Evolutionary conservation across 495 filamentous ascomycete genomes (phyloP).

Genomic region (Neurospora discreta): DNA sequence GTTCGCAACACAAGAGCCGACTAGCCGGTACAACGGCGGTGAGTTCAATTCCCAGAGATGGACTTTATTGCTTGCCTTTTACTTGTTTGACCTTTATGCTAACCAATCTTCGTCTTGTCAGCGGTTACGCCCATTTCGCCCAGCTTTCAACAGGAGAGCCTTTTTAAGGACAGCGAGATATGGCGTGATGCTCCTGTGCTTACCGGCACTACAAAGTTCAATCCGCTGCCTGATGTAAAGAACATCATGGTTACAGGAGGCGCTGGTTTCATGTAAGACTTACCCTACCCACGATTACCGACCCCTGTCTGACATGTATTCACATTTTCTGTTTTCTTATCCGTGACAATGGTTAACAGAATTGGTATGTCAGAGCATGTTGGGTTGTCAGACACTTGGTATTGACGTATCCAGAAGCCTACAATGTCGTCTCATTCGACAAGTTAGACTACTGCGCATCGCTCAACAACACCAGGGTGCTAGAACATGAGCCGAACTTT

Average conservation of each 20-base stretch:
- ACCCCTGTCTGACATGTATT: not conserved
- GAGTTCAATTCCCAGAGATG: not conserved
- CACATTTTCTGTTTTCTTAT: not conserved
- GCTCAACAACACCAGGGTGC: slow-evolving; percentile 53
- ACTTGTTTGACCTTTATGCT: not conserved
- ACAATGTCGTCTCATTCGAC: slow-evolving; percentile 67
- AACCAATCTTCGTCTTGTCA: not conserved
- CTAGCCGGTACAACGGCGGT: not conserved
- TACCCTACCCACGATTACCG: slow-evolving; percentile 2
- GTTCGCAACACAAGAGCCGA: not conserved
- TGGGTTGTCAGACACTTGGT: slow-evolving; percentile 64
- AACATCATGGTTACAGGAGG: slow-evolving; percentile 67
- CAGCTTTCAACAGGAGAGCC: slow-evolving; percentile 17
- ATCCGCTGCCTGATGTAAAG: slow-evolving; percentile 48
- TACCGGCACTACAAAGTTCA: slow-evolving; percentile 52
- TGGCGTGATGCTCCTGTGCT: slow-evolving; percentile 59
- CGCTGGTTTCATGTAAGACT: slow-evolving; percentile 57
- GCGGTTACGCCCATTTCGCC: not conserved
- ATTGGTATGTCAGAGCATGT: slow-evolving; percentile 35
- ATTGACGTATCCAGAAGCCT: slow-evolving; percentile 52
- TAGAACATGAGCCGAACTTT: slow-evolving; percentile 55
- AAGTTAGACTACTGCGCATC: slow-evolving; percentile 66
- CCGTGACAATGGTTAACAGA: not conserved
- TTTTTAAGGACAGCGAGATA: slow-evolving; percentile 39
- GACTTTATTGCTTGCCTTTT: not conserved